phyloP scores from a whole-genome alignment of 2,329 filamentous ascomycete species.

The Paecilomyces dactylethromorphus region DNA sequence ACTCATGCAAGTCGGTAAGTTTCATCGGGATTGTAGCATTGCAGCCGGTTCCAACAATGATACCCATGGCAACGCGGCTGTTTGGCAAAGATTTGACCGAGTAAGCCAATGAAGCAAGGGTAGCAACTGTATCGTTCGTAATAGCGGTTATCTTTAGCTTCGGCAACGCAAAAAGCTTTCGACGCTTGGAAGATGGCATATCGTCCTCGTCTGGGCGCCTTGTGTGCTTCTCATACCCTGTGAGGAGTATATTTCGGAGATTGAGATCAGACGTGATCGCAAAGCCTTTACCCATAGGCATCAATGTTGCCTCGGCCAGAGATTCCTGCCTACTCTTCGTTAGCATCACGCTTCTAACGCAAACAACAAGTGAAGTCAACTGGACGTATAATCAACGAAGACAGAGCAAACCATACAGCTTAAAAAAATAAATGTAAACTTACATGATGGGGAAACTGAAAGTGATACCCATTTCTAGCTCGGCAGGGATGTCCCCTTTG shows the following conservation, averaged over 20 bases:
- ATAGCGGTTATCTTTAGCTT: conserved; percentile 67
- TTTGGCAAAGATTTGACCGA: conserved; percentile 55
- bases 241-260: conserved; percentile 47
- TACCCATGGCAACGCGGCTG: conserved; percentile 66
- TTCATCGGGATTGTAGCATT: conserved; percentile 74
- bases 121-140: conserved; percentile 75
- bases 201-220: conserved; percentile 29
- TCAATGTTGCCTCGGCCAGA: conserved; percentile 48
- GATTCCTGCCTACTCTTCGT: conserved; percentile 40
- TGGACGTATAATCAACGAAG: not conserved
- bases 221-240: conserved; percentile 49
- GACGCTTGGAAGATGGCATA: conserved; percentile 38
- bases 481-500: conserved; percentile 33
- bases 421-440: conserved; percentile 11
- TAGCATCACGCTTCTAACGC: conserved; percentile 1
- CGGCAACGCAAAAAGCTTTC: conserved; percentile 49
- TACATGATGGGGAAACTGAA: conserved; percentile 47
- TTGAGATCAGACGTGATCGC: conserved; percentile 50
- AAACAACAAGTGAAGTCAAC: not conserved
- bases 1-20: conserved; percentile 54
- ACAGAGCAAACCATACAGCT: not conserved
- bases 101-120: conserved; percentile 70
- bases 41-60: conserved; percentile 75
- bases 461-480: conserved; percentile 43
- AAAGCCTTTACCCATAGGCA: conserved; percentile 55